Base-by-base conservation (phyloP, 2,329 filamentous ascomycete species). In the Pleurostoma richardsiae region DNA sequence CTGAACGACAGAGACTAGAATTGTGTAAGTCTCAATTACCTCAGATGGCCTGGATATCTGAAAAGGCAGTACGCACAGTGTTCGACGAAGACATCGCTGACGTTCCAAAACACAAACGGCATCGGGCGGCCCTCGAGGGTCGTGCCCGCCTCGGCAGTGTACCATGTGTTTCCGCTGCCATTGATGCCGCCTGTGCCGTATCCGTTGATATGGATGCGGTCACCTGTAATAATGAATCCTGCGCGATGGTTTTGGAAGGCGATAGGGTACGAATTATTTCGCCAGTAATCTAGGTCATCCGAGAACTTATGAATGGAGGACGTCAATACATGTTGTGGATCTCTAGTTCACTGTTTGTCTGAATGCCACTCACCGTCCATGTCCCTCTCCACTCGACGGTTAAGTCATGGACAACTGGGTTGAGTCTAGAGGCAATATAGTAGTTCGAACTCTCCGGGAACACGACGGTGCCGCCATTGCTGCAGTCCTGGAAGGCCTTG, bases 61-160 rank as follows among this genome's bases (percentile, higher is more conserved):
- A 19, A 19, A 19, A 19, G 19, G 19, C 19, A 19, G 19, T 19
- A 45, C 54, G 41, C 43, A 55, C 56, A 79, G 47, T 77, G 71
- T 27, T 68, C 63, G n/a, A 80, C 74, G 4, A 64, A 61, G 3
- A 80, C 75, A 45, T 79, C 68, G n/a, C 68, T 72, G 3, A 76
- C 72, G 52, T 80, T 80, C 77, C 76, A 80, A 44, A 78, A 71
- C 4, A 79, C 74, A 48, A 80, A 79, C 0, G 76, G 75, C 76
- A 80, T 80, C 0, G 76, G 77, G 7, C 77, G 61, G 4, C 76
- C 76, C 2, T 70, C 68, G 45, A 68, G 68, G 0, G 74, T 79
- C 5, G 58, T 52, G 10, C 64, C 69, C 29, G 65, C 53, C 56
- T 80, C 76, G 6, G 61, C 70, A 19, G 62, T 69, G 50, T 80